These are phyloP conservation scores for Cryphonectria radicalis DNA, from an alignment of 2,329 filamentous ascomycete genomes.

Conservation along the genomic window DNA sequence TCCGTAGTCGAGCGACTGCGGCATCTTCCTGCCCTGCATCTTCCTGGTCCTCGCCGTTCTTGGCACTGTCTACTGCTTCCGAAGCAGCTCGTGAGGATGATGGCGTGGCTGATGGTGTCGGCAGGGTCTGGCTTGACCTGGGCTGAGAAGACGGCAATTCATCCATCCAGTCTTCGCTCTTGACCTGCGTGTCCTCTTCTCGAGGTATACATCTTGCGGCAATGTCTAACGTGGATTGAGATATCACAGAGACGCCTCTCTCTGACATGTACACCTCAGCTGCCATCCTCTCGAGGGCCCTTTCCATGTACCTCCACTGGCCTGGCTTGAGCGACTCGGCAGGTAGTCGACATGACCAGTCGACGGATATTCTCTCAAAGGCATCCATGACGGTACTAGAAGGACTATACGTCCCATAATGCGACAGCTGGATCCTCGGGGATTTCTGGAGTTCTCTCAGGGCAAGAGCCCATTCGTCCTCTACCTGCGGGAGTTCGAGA, in stretches of 20 bases:
- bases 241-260: constrained; percentile 16
- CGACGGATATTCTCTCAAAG: constrained; percentile 26
- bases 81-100: constrained; percentile 26
- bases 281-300: constrained; percentile 26
- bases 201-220: constrained; percentile 5
- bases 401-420: constrained; percentile 4
- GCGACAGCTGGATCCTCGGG: constrained; percentile 12
- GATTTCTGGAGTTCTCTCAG: constrained; percentile 6
- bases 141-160: constrained; percentile 12
- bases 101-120: constrained; percentile 26
- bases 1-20: constrained; percentile 40
- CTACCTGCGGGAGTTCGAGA: constrained; percentile 19
- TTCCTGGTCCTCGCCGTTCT: constrained; percentile 25
- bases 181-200: neutral
- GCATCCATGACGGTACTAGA: constrained; percentile 13
- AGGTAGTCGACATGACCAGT: constrained; percentile 24
- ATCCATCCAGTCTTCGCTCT: neutral
- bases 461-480: neutral
- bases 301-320: constrained; percentile 26
- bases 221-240: constrained; percentile 17
- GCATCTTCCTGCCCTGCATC: constrained; percentile 35
- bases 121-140: constrained; percentile 15
- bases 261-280: constrained; percentile 26
- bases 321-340: constrained; percentile 20
- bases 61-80: constrained; percentile 16